A percentile compares a stretch with the other conserved stretches of the same genome.
phyloP scores from a whole-genome alignment of 208 protist genomes.

The Trypanosoma boissoni region DNA sequence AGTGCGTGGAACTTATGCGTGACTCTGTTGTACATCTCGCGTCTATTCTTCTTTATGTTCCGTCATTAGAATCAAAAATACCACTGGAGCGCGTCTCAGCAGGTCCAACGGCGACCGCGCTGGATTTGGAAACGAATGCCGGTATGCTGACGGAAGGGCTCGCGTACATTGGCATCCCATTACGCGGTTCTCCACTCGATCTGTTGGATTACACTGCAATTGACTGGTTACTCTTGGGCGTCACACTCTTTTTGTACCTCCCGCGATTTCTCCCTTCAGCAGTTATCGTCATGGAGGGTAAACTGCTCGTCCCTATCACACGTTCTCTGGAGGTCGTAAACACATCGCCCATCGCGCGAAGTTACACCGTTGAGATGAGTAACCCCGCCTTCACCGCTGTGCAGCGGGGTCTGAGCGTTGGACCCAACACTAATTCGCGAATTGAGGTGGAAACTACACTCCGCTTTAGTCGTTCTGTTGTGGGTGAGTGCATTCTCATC shows the following conservation, averaged over 20 bases:
- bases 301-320: slow-evolving; percentile 66
- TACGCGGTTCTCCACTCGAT: slow-evolving; percentile 34
- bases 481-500: slow-evolving; percentile 63
- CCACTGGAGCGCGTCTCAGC: slow-evolving; percentile 28
- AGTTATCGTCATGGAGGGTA: slow-evolving; percentile 74
- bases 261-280: slow-evolving; percentile 70
- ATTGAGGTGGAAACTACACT: slow-evolving; percentile 66
- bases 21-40: slow-evolving; percentile 68
- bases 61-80: slow-evolving; percentile 37
- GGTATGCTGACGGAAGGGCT: slow-evolving; percentile 46
- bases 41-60: slow-evolving; percentile 70
- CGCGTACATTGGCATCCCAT: slow-evolving; percentile 41
- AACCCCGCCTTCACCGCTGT: slow-evolving; percentile 52
- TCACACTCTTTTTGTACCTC: slow-evolving; percentile 79
- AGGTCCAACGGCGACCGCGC: slow-evolving; percentile 22
- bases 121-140: slow-evolving; percentile 57
- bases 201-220: slow-evolving; percentile 49
- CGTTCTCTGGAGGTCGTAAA: slow-evolving; percentile 86
- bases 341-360: slow-evolving; percentile 34
- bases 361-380: slow-evolving; percentile 79
- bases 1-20: slow-evolving; percentile 72
- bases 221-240: slow-evolving; percentile 73
- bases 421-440: slow-evolving; percentile 34
- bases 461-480: slow-evolving; percentile 59
- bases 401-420: slow-evolving; percentile 56